A percentile compares a stretch with the other conserved stretches of the same genome.
phyloP scores from a whole-genome alignment of 139 green algal species.

The Penium margaritaceum region DNA sequence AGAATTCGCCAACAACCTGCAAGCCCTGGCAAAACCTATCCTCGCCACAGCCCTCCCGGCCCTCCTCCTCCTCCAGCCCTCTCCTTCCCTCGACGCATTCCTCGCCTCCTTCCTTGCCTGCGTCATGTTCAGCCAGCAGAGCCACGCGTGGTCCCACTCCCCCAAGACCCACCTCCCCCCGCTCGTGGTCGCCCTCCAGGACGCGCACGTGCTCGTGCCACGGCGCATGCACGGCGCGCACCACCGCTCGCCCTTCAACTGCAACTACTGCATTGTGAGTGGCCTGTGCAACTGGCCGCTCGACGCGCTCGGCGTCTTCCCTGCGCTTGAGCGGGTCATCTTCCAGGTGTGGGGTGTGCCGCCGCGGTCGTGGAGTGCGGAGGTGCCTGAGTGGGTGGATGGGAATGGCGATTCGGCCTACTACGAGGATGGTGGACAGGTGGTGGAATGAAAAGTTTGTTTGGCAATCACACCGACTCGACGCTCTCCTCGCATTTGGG shows the following conservation, averaged over 20 bases:
- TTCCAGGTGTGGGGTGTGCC: conserved; percentile 66
- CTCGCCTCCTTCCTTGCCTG: conserved; percentile 66
- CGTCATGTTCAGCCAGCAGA: conserved; percentile 86
- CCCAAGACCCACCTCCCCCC: conserved; percentile 72
- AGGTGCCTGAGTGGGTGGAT: conserved; percentile 23
- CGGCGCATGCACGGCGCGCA: conserved; percentile 80
- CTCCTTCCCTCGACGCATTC: conserved; percentile 56
- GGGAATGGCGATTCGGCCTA: conserved; percentile 12
- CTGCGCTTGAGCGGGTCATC: conserved; percentile 60
- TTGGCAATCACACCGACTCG: no score
- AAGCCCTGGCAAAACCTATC: conserved; percentile 59
- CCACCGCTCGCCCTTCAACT: conserved; percentile 84
- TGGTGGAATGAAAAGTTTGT: background rate
- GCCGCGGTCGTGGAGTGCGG: conserved; percentile 79
- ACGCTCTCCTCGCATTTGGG: no score
- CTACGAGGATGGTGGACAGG: conserved; percentile 22
- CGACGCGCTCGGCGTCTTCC: conserved; percentile 65
- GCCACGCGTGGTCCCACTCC: conserved; percentile 91
- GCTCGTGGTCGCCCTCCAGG: conserved; percentile 68
- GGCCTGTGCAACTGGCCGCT: conserved; percentile 81
- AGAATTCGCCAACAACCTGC: conserved; percentile 85
- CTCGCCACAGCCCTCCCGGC: conserved; percentile 41
- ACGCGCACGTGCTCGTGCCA: conserved; percentile 70
- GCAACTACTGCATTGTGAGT: conserved; percentile 94
- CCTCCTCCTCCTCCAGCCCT: conserved; percentile 50